Conservation (phyloP, 345 rosid species). For the Eucalyptus regnans region DNA sequence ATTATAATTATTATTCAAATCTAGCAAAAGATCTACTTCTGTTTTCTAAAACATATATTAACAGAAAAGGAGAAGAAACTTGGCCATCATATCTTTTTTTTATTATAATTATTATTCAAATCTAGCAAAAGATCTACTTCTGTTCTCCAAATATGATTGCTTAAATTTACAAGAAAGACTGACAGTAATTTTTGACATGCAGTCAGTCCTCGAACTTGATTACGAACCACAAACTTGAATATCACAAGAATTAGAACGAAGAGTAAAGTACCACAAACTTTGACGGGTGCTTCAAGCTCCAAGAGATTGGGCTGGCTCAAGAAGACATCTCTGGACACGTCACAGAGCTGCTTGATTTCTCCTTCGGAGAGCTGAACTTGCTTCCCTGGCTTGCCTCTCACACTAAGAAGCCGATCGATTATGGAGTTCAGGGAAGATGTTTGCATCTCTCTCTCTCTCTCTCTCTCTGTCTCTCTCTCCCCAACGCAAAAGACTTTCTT, state of each 20-base stretch:
- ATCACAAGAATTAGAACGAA: background rate
- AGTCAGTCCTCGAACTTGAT: background rate
- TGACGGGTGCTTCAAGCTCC: conserved; percentile 76
- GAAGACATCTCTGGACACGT: conserved; percentile 52
- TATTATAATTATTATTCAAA: no score
- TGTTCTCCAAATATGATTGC: background rate
- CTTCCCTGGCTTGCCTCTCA: conserved; percentile 56
- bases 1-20: background rate
- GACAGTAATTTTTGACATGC: background rate
- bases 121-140: no score
- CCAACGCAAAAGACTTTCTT: background rate
- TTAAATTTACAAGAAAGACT: background rate
- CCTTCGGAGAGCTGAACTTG: conserved; percentile 56
- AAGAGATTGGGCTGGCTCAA: conserved; percentile 66
- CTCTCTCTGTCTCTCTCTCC: background rate
- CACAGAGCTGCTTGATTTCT: conserved; percentile 67
- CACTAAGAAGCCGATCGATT: conserved; percentile 55
- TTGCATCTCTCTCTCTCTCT: background rate
- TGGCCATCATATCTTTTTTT: no score
- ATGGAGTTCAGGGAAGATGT: conserved; percentile 30
- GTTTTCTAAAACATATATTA: background rate
- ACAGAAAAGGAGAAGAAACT: background rate
- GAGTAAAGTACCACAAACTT: conserved; percentile 54
- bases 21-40: background rate
- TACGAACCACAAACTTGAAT: background rate